Percentiles rank a stretch among this genome's conserved stretches.
Evolutionary conservation across 257 asterid species (phyloP).

Genomic region (Plantago elongata): DNA sequence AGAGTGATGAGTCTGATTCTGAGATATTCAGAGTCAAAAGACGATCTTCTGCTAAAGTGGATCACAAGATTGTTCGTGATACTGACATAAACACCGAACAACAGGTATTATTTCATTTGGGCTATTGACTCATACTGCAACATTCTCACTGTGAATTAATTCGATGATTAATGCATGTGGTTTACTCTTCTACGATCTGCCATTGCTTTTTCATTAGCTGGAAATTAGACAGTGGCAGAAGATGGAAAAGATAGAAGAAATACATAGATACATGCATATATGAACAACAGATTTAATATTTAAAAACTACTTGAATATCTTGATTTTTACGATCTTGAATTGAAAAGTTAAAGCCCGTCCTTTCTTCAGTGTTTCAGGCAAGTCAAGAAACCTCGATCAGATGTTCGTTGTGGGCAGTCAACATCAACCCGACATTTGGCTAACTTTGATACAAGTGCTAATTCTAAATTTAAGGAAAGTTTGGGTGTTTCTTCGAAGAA

Average conservation of each 20-base stretch:
- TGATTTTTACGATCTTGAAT: conserved; percentile 3
- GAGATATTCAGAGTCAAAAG: conserved; percentile 87
- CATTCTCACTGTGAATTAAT: conserved; percentile 10
- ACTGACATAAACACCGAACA: conserved; percentile 37
- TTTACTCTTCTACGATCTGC: conserved; percentile 9
- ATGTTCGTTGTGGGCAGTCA: conserved; percentile 29
- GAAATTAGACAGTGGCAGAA: background rate
- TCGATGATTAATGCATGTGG: background rate
- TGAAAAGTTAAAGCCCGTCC: background rate
- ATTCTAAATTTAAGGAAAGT: conserved; percentile 27
- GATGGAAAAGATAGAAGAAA: background rate
- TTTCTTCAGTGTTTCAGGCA: conserved; percentile 54
- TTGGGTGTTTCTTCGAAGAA: conserved; percentile 30
- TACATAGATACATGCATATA: background rate
- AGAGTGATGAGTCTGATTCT: conserved; percentile 75
- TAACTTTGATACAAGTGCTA: conserved; percentile 19
- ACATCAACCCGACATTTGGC: conserved; percentile 29
- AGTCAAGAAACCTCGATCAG: conserved; percentile 57
- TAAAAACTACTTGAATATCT: background rate
- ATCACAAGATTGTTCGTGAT: conserved; percentile 37
- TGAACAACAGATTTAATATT: background rate
- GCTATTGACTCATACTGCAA: background rate
- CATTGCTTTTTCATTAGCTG: background rate
- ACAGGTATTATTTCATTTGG: conserved; percentile 45
- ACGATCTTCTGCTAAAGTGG: conserved; percentile 55